Base-by-base conservation (phyloP, 176 grass and related monocot species). In the Eragrostis nindensis region DNA sequence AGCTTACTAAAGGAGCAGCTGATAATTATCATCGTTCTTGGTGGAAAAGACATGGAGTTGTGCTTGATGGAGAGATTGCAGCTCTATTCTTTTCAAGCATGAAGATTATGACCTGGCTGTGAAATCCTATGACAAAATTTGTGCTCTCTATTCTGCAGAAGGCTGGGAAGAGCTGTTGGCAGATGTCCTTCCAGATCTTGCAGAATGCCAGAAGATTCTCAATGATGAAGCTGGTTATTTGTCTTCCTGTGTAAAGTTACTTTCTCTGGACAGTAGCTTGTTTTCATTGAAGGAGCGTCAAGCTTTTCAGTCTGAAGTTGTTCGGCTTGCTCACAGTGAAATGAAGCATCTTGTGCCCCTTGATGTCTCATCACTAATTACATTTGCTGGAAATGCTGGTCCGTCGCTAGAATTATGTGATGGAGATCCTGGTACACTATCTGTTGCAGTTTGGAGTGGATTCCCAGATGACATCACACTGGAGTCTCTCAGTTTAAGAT, bases 41-140 rank as follows among this genome's bases (percentile, higher is more conserved):
- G 97, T 99, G 97, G 97, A 99, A 96, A 89, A 91, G 97, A 76
- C 97, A 99, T 84, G 97, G 97, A 18, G 97, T 99, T 82, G 91
- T 95, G 44, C 90, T 96, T 87, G 97, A 99, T 88, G 97, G 97
- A 87, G 97, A 99, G 67, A 96, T 99, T 56, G 97, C 93, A 49
- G 89, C 97, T 82, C 39, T 99, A 64, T 87, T 78, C 54, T 99
- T n/a, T n/a, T 99, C 83, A 99, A 99, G 71, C 82, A 90, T 85
- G 97, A 87, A 72, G 89, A 93, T 82, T 90, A 91, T 48, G 91
- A 96, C 18, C 56, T 93, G 73, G 93, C 96, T 91, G 90, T 87
- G 89, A 99, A 99, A 73, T 99, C 96, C 77, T 99, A 95, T 82
- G 96, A 99, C 57, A 99, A 95, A 80, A 89, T 99, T 16, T 99